Base-by-base conservation (phyloP, 2,329 filamentous ascomycete species). In the Calcarisporium arbuscula region DNA sequence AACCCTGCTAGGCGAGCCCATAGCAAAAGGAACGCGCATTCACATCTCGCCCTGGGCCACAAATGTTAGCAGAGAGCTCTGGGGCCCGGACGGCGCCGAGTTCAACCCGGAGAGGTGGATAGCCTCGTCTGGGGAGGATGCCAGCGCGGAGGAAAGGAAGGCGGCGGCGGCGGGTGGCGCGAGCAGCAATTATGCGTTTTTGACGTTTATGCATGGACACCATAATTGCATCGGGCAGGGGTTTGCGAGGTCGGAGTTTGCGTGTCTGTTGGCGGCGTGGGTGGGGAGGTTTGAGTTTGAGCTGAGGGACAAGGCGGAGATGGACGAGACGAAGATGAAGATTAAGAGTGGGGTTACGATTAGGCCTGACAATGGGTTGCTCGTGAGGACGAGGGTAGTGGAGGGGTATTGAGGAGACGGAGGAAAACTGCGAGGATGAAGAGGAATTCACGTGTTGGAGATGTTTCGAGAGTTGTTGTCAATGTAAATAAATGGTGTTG, bases 141-240 rank as follows among this genome's bases (percentile, higher is more conserved):
- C 42, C 43, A 49, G 50, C 23, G 55, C 54, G 19, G 58, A 61
- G 11, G 36, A 35, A 25, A 28, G 34, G 33, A 61, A 57, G 50
- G 46, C 40, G 11, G 65, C 66, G 5, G 79, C 79, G 36, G 77
- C 74, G 27, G 86, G 86, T 6, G 84, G 84, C 8, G 82, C 85
- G 2, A 66, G 70, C 12, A 85, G 72, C 45, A 92, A 90, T 57
- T 94, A 82, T 54, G 74, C 80, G 1, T 80, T 83, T 49, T 54
- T 90, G 60, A 90, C 85, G 0, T 95, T 95, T 60, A 57, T 95
- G 39, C 86, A 94, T 54, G 89, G 89, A 0, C 87, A 88, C 3
- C 67, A 88, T 34, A 84, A 81, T 51, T 95, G 89, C 53, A 95
- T 95, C 47, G 89, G 88, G 0, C 74, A 80, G 57, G 68, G 69